These are phyloP conservation scores for Phellopilus nigrolimitatus DNA, from an alignment of 1,284 basidiomycete genomes.

Conservation along the genomic window DNA sequence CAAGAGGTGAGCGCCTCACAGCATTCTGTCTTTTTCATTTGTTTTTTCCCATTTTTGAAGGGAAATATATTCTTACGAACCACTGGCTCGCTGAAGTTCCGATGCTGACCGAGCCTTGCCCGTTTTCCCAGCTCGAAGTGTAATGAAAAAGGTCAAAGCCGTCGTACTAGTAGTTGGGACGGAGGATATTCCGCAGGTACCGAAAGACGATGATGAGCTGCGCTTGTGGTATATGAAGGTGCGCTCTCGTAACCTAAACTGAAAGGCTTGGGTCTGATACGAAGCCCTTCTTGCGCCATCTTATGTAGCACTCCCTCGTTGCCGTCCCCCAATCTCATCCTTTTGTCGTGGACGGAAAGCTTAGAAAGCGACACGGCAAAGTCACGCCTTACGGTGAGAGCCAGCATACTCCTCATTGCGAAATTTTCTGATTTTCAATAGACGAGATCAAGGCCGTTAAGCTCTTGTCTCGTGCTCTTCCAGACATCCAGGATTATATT, in stretches of 20 bases:
- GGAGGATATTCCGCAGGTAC: constrained; percentile 49
- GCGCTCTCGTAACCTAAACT: constrained; percentile 16
- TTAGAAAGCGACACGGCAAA: constrained; percentile 55
- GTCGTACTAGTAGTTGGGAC: constrained; percentile 77
- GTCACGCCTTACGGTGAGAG: constrained; percentile 52
- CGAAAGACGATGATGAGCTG: constrained; percentile 47
- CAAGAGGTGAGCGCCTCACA: constrained; percentile 50
- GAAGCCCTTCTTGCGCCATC: constrained; percentile 25
- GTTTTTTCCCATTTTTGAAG: no score
- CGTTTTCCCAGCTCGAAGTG: constrained; percentile 36
- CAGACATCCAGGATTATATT: no score
- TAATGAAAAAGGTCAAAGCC: constrained; percentile 60
- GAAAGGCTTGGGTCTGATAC: constrained; percentile 18
- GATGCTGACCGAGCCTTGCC: not conserved
- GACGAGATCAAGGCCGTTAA: no score
- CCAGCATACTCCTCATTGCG: no score
- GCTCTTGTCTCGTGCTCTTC: no score
- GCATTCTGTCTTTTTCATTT: not conserved
- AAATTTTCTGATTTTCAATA: no score
- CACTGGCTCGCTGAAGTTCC: constrained; percentile 4
- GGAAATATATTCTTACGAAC: no score
- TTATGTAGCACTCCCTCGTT: constrained; percentile 57
- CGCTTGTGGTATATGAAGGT: constrained; percentile 65
- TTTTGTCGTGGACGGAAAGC: constrained; percentile 43
- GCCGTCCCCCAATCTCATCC: constrained; percentile 56